A percentile compares a stretch with the other conserved stretches of the same genome.
Conservation (phyloP, 305 asterid genomes). For the Solanum hybrid region DNA sequence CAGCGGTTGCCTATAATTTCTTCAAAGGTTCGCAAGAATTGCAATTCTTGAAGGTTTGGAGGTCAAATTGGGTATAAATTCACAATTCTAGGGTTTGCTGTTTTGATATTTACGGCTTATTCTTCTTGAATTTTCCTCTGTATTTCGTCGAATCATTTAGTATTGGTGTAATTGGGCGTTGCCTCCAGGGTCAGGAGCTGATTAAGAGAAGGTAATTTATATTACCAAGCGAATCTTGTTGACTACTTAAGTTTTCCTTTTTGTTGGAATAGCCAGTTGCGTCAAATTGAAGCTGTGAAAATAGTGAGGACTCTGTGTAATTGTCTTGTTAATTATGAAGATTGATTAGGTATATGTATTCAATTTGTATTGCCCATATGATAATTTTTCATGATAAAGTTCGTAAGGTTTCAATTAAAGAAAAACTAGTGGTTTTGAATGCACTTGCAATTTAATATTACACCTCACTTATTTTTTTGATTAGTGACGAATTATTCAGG, state of each 20-base stretch:
- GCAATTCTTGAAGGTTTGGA: background rate
- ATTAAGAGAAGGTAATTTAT: background rate
- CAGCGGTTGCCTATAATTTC: background rate
- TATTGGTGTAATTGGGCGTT: background rate
- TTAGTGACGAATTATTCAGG: background rate
- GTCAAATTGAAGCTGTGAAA: background rate
- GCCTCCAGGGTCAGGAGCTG: background rate
- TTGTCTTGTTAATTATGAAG: background rate
- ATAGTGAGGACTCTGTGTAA: background rate
- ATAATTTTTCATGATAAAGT: background rate
- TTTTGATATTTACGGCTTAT: background rate
- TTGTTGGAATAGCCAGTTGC: background rate
- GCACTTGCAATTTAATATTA: background rate
- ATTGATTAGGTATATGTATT: background rate
- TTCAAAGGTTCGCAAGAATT: background rate
- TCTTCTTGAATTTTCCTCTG: background rate
- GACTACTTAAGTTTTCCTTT: background rate
- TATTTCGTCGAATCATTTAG: background rate
- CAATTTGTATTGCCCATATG: background rate
- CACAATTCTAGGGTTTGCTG: background rate
- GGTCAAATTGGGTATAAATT: background rate
- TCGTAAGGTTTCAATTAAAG: background rate
- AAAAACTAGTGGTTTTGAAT: background rate
- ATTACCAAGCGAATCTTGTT: background rate
- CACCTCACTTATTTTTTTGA: background rate